phyloP scores from a whole-genome alignment of 768 basidiomycete genomes.

The Terana coerulea region DNA sequence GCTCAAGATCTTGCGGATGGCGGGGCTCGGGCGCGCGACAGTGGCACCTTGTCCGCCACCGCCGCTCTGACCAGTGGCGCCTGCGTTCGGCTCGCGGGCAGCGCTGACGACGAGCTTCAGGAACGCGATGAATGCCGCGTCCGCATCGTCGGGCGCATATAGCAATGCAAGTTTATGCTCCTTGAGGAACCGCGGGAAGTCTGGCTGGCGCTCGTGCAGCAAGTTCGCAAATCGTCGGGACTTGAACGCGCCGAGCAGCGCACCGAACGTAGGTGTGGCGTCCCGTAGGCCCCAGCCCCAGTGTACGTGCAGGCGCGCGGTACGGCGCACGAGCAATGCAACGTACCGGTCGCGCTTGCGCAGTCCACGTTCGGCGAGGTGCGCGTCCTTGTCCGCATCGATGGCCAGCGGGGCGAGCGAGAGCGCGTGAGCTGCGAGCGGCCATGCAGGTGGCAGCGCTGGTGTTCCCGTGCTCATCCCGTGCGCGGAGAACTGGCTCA shows the following conservation, averaged over 20 bases:
- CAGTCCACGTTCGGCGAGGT: conserved; percentile 33
- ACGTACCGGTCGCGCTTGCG: conserved; percentile 69
- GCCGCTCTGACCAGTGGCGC: conserved; percentile 18
- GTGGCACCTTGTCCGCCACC: conserved; percentile 20
- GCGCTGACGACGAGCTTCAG: conserved; percentile 79
- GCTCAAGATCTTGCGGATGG: conserved; percentile 57
- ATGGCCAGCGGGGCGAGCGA: conserved; percentile 54
- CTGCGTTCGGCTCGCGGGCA: conserved; percentile 31
- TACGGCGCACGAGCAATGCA: conserved; percentile 63
- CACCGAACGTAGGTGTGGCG: conserved; percentile 54
- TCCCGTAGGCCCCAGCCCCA: conserved; percentile 72
- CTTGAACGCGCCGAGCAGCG: conserved; percentile 69
- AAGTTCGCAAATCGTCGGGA: conserved; percentile 76
- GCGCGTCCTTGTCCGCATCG: conserved; percentile 40
- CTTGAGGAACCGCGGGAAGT: conserved; percentile 72
- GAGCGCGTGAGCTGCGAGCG: conserved; percentile 53
- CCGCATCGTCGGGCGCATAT: conserved; percentile 43
- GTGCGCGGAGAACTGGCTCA: conserved; percentile 73
- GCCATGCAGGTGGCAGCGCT: conserved; percentile 61
- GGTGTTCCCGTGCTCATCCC: conserved; percentile 40
- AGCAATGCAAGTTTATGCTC: conserved; percentile 52
- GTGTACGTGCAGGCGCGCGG: conserved; percentile 64
- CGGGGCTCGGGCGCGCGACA: background rate
- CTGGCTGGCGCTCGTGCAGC: conserved; percentile 44
- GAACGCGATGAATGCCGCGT: conserved; percentile 76